Evolutionary conservation across 2,329 filamentous ascomycete species (phyloP).

Genomic region (Myriangium duriaei): DNA sequence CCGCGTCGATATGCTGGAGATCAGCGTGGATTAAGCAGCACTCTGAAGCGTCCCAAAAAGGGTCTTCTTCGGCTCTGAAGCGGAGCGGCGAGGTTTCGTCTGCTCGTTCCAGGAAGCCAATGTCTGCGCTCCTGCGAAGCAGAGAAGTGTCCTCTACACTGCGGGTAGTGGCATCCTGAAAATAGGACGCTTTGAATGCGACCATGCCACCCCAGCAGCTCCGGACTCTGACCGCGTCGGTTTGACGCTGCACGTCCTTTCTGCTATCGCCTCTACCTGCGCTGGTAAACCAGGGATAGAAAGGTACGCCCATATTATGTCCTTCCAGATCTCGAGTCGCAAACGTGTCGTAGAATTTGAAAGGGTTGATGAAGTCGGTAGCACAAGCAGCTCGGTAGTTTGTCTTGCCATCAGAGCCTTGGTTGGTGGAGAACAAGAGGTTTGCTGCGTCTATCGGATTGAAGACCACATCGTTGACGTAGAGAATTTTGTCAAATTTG

Average conservation of each 20-base stretch:
- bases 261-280: constrained; percentile 41
- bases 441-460: constrained; percentile 46
- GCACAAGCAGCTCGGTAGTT: constrained; percentile 57
- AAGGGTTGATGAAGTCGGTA: constrained; percentile 55
- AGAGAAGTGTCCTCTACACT: neutral
- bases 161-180: constrained; percentile 29
- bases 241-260: constrained; percentile 48
- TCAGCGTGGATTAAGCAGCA: constrained; percentile 38
- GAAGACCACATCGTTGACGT: constrained; percentile 56
- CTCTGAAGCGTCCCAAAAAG: constrained; percentile 36
- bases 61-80: constrained; percentile 31
- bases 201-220: constrained; percentile 72
- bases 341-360: constrained; percentile 62
- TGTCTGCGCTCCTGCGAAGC: neutral
- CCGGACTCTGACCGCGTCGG: constrained; percentile 54
- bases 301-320: constrained; percentile 48
- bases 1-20: constrained; percentile 22
- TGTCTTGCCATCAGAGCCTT: constrained; percentile 37
- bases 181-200: constrained; percentile 49
- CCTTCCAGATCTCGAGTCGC: constrained; percentile 57
- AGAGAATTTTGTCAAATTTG: constrained; percentile 44
- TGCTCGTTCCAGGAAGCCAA: neutral
- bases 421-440: constrained; percentile 51
- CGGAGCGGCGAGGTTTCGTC: constrained; percentile 25
- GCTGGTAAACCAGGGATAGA: constrained; percentile 55